Conservation (phyloP, 441 rosid genomes). For the Gossypium trilobum region DNA sequence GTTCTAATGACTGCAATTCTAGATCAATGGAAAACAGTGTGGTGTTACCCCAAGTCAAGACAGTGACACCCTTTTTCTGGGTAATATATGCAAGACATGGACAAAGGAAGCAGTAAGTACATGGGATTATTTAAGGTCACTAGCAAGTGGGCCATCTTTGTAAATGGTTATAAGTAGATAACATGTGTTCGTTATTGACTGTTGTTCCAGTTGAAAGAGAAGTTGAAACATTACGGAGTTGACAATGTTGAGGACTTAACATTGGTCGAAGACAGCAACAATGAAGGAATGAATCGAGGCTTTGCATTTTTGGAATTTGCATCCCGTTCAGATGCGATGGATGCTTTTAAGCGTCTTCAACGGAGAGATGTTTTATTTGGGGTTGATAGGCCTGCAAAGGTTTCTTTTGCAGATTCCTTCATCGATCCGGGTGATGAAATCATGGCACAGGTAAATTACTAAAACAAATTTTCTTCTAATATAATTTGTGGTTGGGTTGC, state of each 20-base stretch:
- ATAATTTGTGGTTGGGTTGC: not conserved
- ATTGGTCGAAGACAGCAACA: not conserved
- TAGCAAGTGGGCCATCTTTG: slow-evolving; percentile 13
- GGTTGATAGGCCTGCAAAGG: not conserved
- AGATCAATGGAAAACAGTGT: slow-evolving; percentile 93
- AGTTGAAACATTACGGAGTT: not conserved
- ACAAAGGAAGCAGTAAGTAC: not conserved
- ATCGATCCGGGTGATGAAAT: slow-evolving; percentile 88
- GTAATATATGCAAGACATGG: not conserved
- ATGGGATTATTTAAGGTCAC: not conserved
- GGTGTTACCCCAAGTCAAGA: slow-evolving; percentile 92
- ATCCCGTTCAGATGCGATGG: not conserved
- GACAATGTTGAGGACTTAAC: not conserved
- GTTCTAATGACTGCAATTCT: slow-evolving; percentile 33
- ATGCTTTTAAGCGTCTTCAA: not conserved
- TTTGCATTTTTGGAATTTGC: not conserved
- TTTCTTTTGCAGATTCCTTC: slow-evolving; percentile 49
- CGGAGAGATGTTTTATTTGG: not conserved
- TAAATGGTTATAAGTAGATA: slow-evolving; percentile 13
- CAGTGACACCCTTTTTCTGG: slow-evolving; percentile 30
- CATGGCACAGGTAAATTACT: slow-evolving; percentile 78
- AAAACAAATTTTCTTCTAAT: not conserved
- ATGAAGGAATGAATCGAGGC: not conserved
- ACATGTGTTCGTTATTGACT: slow-evolving; percentile 24
- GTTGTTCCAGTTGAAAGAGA: slow-evolving; percentile 60